These are phyloP conservation scores for Colletotrichum sp. DNA, from an alignment of 2,329 filamentous ascomycete genomes.

Conservation along the genomic window DNA sequence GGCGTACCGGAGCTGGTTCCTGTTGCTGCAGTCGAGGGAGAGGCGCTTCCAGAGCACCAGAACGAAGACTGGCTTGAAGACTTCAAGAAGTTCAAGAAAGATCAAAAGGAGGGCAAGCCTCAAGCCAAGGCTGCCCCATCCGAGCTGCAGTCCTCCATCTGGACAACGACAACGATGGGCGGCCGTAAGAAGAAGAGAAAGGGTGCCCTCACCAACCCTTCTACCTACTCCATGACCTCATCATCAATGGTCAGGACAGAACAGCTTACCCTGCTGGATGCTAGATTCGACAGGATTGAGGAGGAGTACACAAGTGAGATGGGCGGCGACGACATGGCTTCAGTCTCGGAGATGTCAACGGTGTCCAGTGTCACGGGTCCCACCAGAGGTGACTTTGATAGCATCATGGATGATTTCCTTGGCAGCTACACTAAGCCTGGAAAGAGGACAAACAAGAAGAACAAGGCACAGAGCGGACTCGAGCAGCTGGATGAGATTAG, in stretches of 20 bases:
- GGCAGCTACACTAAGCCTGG: constrained; percentile 73
- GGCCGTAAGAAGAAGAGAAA: constrained; percentile 93
- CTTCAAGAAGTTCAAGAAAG: constrained; percentile 93
- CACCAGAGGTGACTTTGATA: constrained; percentile 80
- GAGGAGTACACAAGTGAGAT: constrained; percentile 68
- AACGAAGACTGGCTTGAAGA: constrained; percentile 89
- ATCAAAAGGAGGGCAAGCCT: constrained; percentile 58
- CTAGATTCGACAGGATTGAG: constrained; percentile 90
- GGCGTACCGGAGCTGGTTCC: constrained; percentile 53
- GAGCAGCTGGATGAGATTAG: constrained; percentile 92
- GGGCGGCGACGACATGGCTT: constrained; percentile 52
- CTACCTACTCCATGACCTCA: constrained; percentile 90
- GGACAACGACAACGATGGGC: constrained; percentile 79
- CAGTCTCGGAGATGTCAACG: constrained; percentile 65
- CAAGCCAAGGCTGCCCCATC: constrained; percentile 54
- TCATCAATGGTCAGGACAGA: constrained; percentile 88
- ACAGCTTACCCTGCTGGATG: constrained; percentile 82
- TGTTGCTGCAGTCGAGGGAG: constrained; percentile 40
- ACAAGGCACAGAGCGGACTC: constrained; percentile 79
- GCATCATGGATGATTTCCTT: constrained; percentile 92
- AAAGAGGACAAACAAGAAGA: constrained; percentile 80
- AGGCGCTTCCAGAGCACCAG: constrained; percentile 62
- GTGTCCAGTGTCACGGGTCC: constrained; percentile 72
- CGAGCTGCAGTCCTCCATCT: constrained; percentile 71
- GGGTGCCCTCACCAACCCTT: constrained; percentile 87